Evolutionary conservation across 805 yeast genomes (phyloP), one percentile per base, ranked within the genome.

Genomic region (Phaffomyces thermotolerans): DNA sequence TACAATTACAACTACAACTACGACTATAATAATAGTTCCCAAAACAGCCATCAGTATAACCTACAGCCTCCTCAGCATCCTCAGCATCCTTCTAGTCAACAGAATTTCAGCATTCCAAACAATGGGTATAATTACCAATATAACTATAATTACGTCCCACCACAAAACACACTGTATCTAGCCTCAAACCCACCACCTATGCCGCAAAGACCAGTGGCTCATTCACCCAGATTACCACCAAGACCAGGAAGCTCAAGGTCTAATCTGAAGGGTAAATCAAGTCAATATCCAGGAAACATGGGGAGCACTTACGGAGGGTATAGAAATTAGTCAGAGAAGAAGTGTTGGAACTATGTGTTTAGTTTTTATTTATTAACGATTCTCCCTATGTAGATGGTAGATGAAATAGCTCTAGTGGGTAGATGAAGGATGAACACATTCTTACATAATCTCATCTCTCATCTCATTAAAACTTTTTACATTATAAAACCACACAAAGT

Each of bases 261-360:
- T 34, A 34, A 20, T 22, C 5, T 4, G 5, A 34, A 29, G 8
- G 36, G 36, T 20, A 39, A 42, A 40, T 41, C 46, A 22, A 36
- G 46, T 29, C 38, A 39, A 9, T 43, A 31, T 17, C 46, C 46
- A 7, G 46, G 46, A 22, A 37, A 40, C 12, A n/a, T 37, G 10
- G 43, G 43, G 13, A 30, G 43, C 4, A 43, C 46, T 3, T 43
- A 43, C 29, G 43, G 43, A 12, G 22, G 22, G 3, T 33, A 18
- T 7, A 17, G 35, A 9, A 8, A 10, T 18, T 33, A n/a, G 17
- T 2, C n/a, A 31, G 10, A 31, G 22, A 20, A 5, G 22, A 20
- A 20, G 22, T 4, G 22, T 27, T 27, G 30, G 4, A 9, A n/a
- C n/a, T 30, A 17, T 30, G 12, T 27, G 13, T 25, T 25, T 25